phyloP scores from a whole-genome alignment of 1,284 basidiomycete species.

The Ceratobasidium sp. region DNA sequence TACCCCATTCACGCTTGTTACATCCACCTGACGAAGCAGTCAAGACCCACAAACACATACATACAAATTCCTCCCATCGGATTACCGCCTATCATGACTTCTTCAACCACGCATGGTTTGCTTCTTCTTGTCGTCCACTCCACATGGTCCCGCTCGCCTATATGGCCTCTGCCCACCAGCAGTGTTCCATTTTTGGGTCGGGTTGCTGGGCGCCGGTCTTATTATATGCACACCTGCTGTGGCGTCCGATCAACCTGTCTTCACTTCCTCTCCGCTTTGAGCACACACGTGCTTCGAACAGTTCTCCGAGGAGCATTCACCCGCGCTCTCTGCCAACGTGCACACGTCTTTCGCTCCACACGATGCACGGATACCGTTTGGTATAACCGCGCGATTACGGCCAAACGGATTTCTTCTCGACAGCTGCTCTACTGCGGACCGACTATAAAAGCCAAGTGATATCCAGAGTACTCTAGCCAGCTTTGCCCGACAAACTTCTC shows the following conservation, averaged over 20 bases:
- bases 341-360: constrained; percentile 21
- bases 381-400: constrained; percentile 18
- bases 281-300: constrained; percentile 19
- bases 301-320: neutral
- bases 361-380: constrained; percentile 20
- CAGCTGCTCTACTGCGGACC: constrained; percentile 17
- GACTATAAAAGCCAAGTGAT: constrained; percentile 1
- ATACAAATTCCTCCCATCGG: constrained; percentile 1
- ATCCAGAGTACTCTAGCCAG: neutral
- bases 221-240: neutral
- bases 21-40: no score
- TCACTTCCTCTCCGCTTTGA: neutral
- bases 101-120: constrained; percentile 8
- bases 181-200: constrained; percentile 25
- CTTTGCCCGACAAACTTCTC: neutral
- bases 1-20: constrained; percentile 29
- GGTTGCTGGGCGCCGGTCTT: neutral
- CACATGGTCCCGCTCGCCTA: constrained; percentile 32
- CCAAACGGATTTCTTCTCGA: neutral
- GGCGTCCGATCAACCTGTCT: neutral
- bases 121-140: constrained; percentile 12
- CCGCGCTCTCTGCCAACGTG: constrained; percentile 13
- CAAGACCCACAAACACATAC: neutral
- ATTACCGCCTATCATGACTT: constrained; percentile 3
- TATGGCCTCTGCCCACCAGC: neutral